A percentile compares a stretch with the other conserved stretches of the same genome.
phyloP scores from a whole-genome alignment of 2,329 filamentous ascomycete genomes.

The Apiospora marii region DNA sequence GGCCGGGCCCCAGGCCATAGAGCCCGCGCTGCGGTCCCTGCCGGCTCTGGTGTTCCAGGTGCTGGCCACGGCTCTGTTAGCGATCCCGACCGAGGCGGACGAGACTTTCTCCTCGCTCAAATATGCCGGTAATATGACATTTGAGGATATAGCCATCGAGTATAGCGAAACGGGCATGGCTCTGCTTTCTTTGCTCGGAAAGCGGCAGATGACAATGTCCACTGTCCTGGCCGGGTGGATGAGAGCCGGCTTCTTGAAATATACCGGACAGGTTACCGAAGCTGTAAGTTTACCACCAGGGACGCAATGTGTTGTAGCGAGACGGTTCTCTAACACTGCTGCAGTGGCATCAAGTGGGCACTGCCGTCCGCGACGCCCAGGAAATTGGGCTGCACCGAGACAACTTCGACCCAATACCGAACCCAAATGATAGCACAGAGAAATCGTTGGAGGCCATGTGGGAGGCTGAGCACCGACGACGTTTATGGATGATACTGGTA shows the following conservation, averaged over 20 bases:
- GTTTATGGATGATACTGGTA: conserved; percentile 63
- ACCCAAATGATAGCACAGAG: conserved; percentile 52
- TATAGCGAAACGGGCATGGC: conserved; percentile 66
- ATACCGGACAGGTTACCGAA: conserved; percentile 65
- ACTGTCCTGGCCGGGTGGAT: conserved; percentile 66
- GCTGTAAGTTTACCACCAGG: conserved; percentile 48
- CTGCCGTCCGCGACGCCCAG: conserved; percentile 67
- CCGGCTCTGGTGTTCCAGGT: conserved; percentile 68
- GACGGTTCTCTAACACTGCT: conserved; percentile 22
- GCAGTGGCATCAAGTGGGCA: conserved; percentile 64
- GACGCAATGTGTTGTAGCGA: background rate
- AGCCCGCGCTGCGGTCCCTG: conserved; percentile 61
- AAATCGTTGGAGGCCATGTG: conserved; percentile 64
- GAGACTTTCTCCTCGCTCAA: conserved; percentile 63
- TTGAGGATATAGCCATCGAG: conserved; percentile 66
- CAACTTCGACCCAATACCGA: conserved; percentile 58
- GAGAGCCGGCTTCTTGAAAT: conserved; percentile 65
- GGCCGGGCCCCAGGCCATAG: conserved; percentile 58
- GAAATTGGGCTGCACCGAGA: conserved; percentile 68
- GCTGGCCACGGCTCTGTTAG: conserved; percentile 61
- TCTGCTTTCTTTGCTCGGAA: conserved; percentile 63
- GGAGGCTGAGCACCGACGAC: conserved; percentile 62
- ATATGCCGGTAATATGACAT: conserved; percentile 65
- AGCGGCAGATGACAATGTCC: conserved; percentile 62
- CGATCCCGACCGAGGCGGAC: conserved; percentile 56